Base-by-base conservation (phyloP, 2,329 filamentous ascomycete genomes). In the Aspergillus glaucus region DNA sequence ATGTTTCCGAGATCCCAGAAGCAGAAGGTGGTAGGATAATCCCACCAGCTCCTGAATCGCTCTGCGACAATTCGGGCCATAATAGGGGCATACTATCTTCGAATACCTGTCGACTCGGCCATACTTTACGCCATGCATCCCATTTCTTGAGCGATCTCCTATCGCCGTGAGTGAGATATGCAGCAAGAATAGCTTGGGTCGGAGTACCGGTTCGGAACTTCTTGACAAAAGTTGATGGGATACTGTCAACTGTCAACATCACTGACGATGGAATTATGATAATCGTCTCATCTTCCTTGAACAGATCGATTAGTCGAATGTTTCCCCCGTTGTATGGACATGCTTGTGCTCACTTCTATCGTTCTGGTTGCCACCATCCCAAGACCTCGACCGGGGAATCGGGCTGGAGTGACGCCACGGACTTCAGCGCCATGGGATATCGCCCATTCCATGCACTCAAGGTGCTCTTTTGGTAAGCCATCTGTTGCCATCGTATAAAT, bases 381-480 rank as follows among this genome's bases (percentile, higher is more conserved):
- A 49, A 92, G 79, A 39, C 89, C 88, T 49, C 86, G 78, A 2
- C 82, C 85, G 1, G 84, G 79, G n/a, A 94, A 81, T 43, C 72
- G 73, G 36, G 80, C 75, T 2, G 88, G 82, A 1, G 73, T 72
- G 40, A 93, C 79, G 32, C 82, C 83, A 55, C 85, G 76, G 57
- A 90, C 79, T 43, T 76, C 69, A 26, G 93, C 78, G 7, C 86
- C 86, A 45, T 81, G 76, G 3, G 69, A 66, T 40, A 73, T 64
- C 1, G 85, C 84, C 86, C 88, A 94, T 50, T 74, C 59, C 6
- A 83, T 73, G 48, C 92, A 85, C 8, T 73, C 69, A 4, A 76
- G 63, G 47, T 68, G 65, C 22, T 64, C 52, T 22, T 55, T 37
- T 2, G 26, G 26, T 5, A 30, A 12, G 26, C 12, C 26, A 30